Conservation (phyloP, 1,284 basidiomycete genomes). For the Cutaneotrichosporon daszewskae region DNA sequence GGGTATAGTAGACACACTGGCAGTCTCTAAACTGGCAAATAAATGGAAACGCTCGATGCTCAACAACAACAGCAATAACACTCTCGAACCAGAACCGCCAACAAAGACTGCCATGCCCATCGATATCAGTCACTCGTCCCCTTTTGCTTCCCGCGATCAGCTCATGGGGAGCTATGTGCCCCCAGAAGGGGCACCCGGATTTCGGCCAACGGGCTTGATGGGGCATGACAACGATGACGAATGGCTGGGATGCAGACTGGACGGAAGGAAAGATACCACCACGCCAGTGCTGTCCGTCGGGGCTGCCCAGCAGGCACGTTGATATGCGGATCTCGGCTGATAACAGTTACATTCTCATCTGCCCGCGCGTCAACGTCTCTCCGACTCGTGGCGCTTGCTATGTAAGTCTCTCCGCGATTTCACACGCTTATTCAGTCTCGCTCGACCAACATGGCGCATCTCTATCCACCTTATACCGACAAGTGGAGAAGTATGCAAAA, state of each 20-base stretch:
- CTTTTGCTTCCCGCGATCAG: conserved; percentile 33
- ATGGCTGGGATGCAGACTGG: conserved; percentile 42
- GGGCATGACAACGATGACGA: conserved; percentile 34
- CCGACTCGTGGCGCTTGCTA: conserved; percentile 74
- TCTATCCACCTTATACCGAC: conserved; percentile 74
- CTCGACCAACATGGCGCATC: conserved; percentile 94
- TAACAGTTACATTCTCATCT: conserved; percentile 63
- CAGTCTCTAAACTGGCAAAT: conserved; percentile 10
- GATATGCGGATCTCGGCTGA: no score
- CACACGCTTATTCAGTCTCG: conserved; percentile 50
- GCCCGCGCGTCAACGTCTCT: conserved; percentile 72
- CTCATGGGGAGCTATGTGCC: conserved; percentile 52
- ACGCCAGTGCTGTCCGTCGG: conserved; percentile 51
- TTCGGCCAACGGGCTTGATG: conserved; percentile 42
- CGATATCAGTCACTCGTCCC: conserved; percentile 39
- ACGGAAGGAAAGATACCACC: conserved; percentile 57
- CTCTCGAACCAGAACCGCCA: conserved; percentile 6
- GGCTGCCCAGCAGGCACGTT: no score
- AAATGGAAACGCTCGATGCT: conserved; percentile 18
- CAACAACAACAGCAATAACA: neutral
- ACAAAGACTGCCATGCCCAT: conserved; percentile 30
- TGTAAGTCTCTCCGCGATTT: conserved; percentile 51
- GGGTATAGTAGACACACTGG: conserved; percentile 3
- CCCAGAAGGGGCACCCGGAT: conserved; percentile 72
- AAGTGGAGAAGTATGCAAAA: conserved; percentile 50